phyloP scores from a whole-genome alignment of 1,139 yeast species.

The Candida albicans region DNA sequence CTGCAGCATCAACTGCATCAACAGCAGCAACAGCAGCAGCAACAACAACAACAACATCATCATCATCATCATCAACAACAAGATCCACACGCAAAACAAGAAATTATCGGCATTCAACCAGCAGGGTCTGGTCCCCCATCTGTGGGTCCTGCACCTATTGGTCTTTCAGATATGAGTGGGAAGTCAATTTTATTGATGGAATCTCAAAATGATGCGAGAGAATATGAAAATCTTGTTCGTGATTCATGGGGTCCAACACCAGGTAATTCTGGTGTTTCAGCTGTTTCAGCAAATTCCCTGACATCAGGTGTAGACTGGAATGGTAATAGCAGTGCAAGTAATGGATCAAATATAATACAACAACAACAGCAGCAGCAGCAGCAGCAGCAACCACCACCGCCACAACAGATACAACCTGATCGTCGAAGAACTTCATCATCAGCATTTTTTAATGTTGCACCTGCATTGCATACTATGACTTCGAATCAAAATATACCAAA shows the following conservation, averaged over 20 bases:
- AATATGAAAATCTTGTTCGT: slow-evolving; percentile 51
- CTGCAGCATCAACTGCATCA: slow-evolving; percentile 16
- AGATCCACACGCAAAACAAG: slow-evolving; percentile 7
- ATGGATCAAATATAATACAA: slow-evolving; percentile 9
- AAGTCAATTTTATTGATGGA: slow-evolving; percentile 58
- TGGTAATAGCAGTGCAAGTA: slow-evolving; percentile 13
- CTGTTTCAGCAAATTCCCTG: slow-evolving; percentile 24
- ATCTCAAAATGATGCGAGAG: slow-evolving; percentile 53
- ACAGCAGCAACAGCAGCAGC: slow-evolving; percentile 15
- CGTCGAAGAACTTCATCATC: slow-evolving; percentile 34
- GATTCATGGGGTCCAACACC: slow-evolving; percentile 41
- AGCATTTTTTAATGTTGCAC: slow-evolving; percentile 31
- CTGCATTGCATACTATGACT: slow-evolving; percentile 15
- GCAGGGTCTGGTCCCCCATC: slow-evolving; percentile 14
- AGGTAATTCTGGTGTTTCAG: slow-evolving; percentile 5
- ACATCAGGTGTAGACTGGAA: slow-evolving; percentile 28
- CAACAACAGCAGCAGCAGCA: not conserved
- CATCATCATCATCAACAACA: slow-evolving; percentile 16
- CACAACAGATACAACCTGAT: too few relatives aligned
- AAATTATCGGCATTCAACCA: not conserved
- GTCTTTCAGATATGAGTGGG: slow-evolving; percentile 44
- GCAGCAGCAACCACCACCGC: too few relatives aligned
- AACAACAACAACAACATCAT: slow-evolving; percentile 12
- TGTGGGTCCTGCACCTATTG: slow-evolving; percentile 23
- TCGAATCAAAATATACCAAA: slow-evolving; percentile 9